Evolutionary conservation across 257 asterid species (phyloP).

Genomic region (Fraxinus anomala): DNA sequence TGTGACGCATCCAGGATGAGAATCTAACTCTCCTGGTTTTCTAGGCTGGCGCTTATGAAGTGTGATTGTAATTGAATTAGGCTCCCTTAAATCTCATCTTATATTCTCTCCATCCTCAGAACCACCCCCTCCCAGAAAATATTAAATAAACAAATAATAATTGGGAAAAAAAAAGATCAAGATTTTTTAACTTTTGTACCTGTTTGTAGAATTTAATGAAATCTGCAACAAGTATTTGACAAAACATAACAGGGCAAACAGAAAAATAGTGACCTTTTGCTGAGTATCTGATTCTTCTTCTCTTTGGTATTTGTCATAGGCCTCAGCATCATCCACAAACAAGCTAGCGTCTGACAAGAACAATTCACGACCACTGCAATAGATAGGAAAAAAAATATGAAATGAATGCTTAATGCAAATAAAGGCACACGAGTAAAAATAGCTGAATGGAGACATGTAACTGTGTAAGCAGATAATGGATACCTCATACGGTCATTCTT

Average conservation of each 20-base stretch:
- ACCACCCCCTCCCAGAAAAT: neutral
- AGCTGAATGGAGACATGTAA: constrained; percentile 5
- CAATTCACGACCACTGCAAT: constrained; percentile 87
- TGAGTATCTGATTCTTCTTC: constrained; percentile 50
- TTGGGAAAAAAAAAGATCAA: no score
- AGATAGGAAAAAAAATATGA: constrained; percentile 21
- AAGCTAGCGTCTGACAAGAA: constrained; percentile 74
- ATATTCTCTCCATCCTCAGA: neutral
- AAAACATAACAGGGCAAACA: neutral
- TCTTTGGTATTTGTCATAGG: constrained; percentile 71
- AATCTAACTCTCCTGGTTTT: neutral
- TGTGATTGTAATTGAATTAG: neutral
- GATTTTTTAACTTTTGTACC: neutral
- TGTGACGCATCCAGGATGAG: neutral
- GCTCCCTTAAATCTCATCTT: neutral
- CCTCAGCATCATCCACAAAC: constrained; percentile 86
- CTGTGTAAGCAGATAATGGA: neutral
- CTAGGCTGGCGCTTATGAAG: neutral
- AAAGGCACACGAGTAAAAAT: neutral
- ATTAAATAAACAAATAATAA: neutral
- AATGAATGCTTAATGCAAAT: constrained; percentile 17
- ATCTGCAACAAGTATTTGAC: neutral
- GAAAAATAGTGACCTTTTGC: constrained; percentile 41
- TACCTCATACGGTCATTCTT: constrained; percentile 99
- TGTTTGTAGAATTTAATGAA: neutral